Conservation (phyloP, 2,329 filamentous ascomycete species). For the Fusarium verticillioides region DNA sequence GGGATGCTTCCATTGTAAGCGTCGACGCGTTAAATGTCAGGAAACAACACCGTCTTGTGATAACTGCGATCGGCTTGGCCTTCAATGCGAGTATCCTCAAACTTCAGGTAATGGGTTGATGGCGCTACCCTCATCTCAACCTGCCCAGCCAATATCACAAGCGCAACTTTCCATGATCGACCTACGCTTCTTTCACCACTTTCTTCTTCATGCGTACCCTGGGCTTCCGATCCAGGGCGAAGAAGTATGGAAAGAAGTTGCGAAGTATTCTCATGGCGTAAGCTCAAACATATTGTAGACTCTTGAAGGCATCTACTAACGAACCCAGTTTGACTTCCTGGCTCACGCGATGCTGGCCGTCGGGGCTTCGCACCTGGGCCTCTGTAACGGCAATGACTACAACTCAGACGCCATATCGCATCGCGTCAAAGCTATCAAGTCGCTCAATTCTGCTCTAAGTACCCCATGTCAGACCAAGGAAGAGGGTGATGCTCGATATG, state of each 20-base stretch:
- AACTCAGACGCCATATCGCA: neutral
- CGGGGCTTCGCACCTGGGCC: neutral
- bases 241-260: neutral
- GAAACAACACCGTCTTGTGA: neutral
- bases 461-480: neutral
- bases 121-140: rapidly evolving
- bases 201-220: neutral
- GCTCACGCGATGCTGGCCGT: neutral
- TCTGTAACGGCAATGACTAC: neutral
- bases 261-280: neutral
- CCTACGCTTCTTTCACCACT: neutral
- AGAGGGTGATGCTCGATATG: neutral
- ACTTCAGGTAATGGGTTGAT: neutral
- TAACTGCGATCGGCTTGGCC: neutral
- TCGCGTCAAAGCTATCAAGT: neutral
- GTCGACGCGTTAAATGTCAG: neutral
- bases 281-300: rapidly evolving
- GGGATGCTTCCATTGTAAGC: neutral
- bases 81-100: neutral
- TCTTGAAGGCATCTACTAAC: neutral
- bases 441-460: neutral
- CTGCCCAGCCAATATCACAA: neutral
- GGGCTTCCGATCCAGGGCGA: neutral
- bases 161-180: neutral
- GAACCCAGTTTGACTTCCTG: neutral